These are phyloP conservation scores for Clonostachys chloroleuca DNA, from an alignment of 2,329 filamentous ascomycete genomes.

Conservation along the genomic window DNA sequence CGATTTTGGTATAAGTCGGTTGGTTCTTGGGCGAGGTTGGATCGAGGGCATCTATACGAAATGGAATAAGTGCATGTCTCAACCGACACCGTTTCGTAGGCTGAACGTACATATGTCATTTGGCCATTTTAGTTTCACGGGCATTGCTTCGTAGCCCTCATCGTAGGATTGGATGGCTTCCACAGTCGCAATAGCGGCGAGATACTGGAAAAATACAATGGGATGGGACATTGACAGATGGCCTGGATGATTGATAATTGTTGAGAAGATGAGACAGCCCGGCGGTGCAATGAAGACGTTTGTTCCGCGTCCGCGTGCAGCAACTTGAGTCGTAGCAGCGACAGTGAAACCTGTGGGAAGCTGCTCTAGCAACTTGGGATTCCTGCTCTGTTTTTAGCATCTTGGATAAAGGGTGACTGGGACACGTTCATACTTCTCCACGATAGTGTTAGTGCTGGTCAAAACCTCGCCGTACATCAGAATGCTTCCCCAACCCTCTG, in stretches of 20 bases:
- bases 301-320: conserved; percentile 79
- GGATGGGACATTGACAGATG: conserved; percentile 68
- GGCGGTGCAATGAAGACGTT: conserved; percentile 95
- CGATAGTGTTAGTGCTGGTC: conserved; percentile 87
- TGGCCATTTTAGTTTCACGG: conserved; percentile 92
- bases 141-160: conserved; percentile 66
- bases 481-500: conserved; percentile 65
- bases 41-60: conserved; percentile 57
- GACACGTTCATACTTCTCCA: conserved; percentile 64
- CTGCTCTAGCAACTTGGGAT: conserved; percentile 68
- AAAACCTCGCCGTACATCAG: conserved; percentile 88
- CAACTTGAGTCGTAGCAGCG: conserved; percentile 82
- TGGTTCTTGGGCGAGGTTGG: conserved; percentile 26
- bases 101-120: conserved; percentile 76
- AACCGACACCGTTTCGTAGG: conserved; percentile 13
- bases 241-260: conserved; percentile 78
- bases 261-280: conserved; percentile 83
- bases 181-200: conserved; percentile 83
- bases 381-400: conserved; percentile 40
- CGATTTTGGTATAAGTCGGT: conserved; percentile 75
- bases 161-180: conserved; percentile 80
- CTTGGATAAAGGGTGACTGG: background rate
- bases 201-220: conserved; percentile 90
- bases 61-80: conserved; percentile 7
- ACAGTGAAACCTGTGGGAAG: conserved; percentile 85